Evolutionary conservation across 176 grass and related monocot species (phyloP).

Genomic region (Oropetium thomaeum): DNA sequence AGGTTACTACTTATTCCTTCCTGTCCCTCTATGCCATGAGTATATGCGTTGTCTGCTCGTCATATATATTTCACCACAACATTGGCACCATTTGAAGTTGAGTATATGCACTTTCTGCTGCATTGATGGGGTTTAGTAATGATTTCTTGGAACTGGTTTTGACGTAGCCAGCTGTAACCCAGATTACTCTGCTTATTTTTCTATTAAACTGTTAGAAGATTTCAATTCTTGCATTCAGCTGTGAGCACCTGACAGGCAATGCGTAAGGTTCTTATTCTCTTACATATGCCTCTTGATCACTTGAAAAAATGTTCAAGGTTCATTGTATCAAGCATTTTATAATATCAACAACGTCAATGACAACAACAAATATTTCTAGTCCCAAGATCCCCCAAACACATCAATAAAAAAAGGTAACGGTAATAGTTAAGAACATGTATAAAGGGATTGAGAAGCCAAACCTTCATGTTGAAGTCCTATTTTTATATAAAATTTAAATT

Average conservation of each 20-base stretch:
- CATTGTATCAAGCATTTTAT: neutral
- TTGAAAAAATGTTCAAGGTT: no score
- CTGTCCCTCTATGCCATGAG: neutral
- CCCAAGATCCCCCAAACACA: neutral
- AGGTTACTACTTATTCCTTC: conserved; percentile 26
- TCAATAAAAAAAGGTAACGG: neutral
- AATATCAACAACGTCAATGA: neutral
- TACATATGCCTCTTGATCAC: no score
- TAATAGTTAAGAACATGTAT: neutral
- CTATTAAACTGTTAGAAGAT: conserved; percentile 23
- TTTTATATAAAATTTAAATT: neutral
- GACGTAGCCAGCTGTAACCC: conserved; percentile 3
- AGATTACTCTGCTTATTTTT: conserved; percentile 6
- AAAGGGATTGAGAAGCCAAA: neutral
- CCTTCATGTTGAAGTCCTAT: neutral
- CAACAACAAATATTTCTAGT: neutral
- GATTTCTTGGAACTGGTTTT: conserved; percentile 12
- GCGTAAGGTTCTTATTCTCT: neutral
- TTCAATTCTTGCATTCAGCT: conserved; percentile 1
- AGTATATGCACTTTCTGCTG: neutral
- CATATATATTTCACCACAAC: neutral
- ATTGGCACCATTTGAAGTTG: conserved; percentile 6
- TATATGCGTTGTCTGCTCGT: neutral
- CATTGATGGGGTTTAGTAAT: conserved; percentile 18
- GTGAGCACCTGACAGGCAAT: conserved; percentile 3